Percentiles rank a stretch among this genome's conserved stretches.
Evolutionary conservation across 305 asterid genomes (phyloP).

Genomic region (Fraxinus ornus): DNA sequence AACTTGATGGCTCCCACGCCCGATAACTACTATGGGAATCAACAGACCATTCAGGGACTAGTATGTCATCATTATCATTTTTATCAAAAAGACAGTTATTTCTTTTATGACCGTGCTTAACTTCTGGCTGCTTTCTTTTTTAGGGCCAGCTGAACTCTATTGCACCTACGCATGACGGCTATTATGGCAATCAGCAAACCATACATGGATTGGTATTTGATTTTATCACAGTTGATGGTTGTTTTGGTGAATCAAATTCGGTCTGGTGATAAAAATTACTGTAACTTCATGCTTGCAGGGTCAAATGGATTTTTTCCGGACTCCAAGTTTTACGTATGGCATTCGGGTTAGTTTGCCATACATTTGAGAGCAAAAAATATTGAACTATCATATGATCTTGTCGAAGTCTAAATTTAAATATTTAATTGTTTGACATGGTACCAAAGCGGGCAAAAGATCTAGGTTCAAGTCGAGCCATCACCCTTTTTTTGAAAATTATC

Average conservation of each 20-base stretch:
- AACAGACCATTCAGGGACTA: constrained; percentile 79
- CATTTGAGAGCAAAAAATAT: background rate
- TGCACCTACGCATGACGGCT: constrained; percentile 85
- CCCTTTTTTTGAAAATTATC: background rate
- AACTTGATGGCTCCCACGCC: constrained; percentile 91
- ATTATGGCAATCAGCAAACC: constrained; percentile 71
- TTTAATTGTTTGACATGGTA: background rate
- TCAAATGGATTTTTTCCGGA: constrained; percentile 90
- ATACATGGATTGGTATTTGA: constrained; percentile 78
- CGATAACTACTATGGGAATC: constrained; percentile 76
- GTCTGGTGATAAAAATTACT: constrained; percentile 21
- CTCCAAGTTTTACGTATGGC: constrained; percentile 64
- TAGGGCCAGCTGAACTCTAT: constrained; percentile 94
- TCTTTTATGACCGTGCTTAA: too few species aligned
- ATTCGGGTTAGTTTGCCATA: constrained; percentile 72
- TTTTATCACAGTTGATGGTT: constrained; percentile 11
- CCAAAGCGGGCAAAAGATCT: background rate
- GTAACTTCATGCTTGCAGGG: constrained; percentile 54
- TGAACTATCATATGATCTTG: background rate
- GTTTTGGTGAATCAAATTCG: background rate
- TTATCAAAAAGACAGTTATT: too few species aligned
- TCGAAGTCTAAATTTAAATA: background rate
- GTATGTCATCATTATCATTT: too few species aligned
- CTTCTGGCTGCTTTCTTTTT: constrained; percentile 33
- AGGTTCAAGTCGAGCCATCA: background rate